Percentiles rank a stretch among this genome's conserved stretches.
phyloP scores from a whole-genome alignment of 345 rosid species.

The Lagerstroemia speciosa region DNA sequence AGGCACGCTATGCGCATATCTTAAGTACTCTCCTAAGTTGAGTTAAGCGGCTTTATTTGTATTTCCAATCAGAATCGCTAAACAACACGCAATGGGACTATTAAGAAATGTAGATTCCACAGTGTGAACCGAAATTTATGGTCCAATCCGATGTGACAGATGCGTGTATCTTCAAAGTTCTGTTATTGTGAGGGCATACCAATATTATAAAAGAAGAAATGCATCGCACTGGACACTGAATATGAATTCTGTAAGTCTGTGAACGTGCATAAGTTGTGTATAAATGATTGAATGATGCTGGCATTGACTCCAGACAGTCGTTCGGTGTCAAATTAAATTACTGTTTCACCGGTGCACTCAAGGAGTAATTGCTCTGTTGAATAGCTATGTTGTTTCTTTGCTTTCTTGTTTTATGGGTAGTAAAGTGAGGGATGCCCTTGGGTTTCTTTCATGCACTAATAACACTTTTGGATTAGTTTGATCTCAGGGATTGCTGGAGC shows the following conservation, averaged over 20 bases:
- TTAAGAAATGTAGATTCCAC: too few species aligned
- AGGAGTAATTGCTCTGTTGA: not conserved
- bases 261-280: not conserved
- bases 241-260: not conserved
- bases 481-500: conserved; percentile 78
- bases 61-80: too few species aligned
- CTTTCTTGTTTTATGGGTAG: not conserved
- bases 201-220: not conserved
- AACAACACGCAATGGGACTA: too few species aligned
- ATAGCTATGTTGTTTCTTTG: not conserved
- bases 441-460: conserved; percentile 17
- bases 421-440: not conserved
- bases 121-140: not conserved
- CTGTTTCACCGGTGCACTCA: too few species aligned
- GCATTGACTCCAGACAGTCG: too few species aligned
- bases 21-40: too few species aligned
- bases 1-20: too few species aligned
- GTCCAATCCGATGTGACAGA: not conserved
- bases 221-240: not conserved
- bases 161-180: too few species aligned
- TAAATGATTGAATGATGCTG: too few species aligned
- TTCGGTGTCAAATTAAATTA: too few species aligned
- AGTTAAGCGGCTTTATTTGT: too few species aligned
- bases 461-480: conserved; percentile 59
- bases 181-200: not conserved